phyloP scores from a whole-genome alignment of 306 rosid genomes.

The Rosa lucieae region DNA sequence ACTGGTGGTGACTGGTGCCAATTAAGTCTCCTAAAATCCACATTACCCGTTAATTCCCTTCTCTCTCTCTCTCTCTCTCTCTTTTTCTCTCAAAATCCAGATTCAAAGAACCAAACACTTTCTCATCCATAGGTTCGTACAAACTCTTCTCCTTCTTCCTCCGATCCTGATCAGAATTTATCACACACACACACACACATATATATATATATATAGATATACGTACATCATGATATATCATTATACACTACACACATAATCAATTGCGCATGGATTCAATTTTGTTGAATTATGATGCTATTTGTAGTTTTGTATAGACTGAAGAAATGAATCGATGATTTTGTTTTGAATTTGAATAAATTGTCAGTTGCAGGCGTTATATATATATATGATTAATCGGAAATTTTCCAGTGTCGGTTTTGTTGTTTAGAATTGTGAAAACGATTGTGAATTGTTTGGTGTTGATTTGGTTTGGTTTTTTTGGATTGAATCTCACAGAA shows the following conservation, averaged over 20 bases:
- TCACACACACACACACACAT: neutral
- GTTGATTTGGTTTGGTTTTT: neutral
- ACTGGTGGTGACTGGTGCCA: neutral
- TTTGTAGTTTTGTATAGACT: neutral
- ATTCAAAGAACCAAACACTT: neutral
- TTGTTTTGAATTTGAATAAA: neutral
- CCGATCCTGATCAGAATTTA: neutral
- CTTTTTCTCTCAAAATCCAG: constrained; percentile 10
- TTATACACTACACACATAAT: neutral
- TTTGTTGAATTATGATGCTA: neutral
- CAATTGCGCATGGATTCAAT: neutral
- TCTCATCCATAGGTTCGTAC: constrained; percentile 30
- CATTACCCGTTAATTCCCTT: neutral
- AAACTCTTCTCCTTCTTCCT: neutral
- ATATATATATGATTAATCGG: neutral
- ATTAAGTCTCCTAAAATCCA: neutral
- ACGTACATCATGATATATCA: neutral
- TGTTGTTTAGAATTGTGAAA: neutral
- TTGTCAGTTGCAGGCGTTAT: neutral
- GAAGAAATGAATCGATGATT: neutral
- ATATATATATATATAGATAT: neutral
- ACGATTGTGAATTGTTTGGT: neutral
- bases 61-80: neutral
- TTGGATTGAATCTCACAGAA: constrained; percentile 31
- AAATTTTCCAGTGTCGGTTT: neutral